Percentiles rank a stretch among this genome's conserved stretches.
phyloP scores from a whole-genome alignment of 2,329 filamentous ascomycete genomes.

The Podosphaera leucotricha region DNA sequence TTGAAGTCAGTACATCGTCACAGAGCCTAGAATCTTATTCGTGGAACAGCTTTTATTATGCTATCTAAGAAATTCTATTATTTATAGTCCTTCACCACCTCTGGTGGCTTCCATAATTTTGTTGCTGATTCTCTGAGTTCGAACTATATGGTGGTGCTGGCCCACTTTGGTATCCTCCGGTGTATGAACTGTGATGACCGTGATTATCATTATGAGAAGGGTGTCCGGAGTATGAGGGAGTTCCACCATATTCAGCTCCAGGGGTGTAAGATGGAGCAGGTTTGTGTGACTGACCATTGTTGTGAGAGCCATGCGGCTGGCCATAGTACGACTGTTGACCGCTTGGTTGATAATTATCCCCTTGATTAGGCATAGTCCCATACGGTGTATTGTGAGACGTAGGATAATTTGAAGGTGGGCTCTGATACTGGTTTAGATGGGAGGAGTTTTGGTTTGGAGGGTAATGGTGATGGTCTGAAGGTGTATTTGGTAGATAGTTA shows the following conservation, averaged over 20 bases:
- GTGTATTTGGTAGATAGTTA: constrained; percentile 5
- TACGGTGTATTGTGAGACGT: constrained; percentile 2
- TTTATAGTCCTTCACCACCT: not conserved
- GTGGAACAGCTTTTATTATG: not conserved
- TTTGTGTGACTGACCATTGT: constrained; percentile 5
- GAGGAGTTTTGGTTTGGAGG: constrained; percentile 3
- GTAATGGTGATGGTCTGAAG: constrained; percentile 1
- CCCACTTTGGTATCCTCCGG: not conserved
- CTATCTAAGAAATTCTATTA: not conserved
- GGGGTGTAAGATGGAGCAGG: constrained; percentile 4
- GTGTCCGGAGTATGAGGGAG: not conserved
- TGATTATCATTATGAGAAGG: not conserved
- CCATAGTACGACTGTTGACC: constrained; percentile 1
- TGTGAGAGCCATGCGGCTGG: constrained; percentile 4
- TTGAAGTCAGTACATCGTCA: constrained; percentile 2
- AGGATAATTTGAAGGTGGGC: constrained; percentile 2
- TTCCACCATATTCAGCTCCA: not conserved
- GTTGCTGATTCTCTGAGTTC: not conserved
- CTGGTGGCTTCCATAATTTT: not conserved
- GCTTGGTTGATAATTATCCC: constrained; percentile 3
- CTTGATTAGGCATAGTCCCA: constrained; percentile 4
- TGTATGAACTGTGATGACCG: not conserved
- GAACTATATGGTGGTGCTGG: not conserved
- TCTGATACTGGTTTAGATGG: constrained; percentile 2
- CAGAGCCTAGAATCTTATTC: constrained; percentile 5